A percentile compares a stretch with the other conserved stretches of the same genome.
These are phyloP conservation scores for Ganoderma multipileum DNA, from an alignment of 1,284 basidiomycete genomes.

Conservation along the genomic window DNA sequence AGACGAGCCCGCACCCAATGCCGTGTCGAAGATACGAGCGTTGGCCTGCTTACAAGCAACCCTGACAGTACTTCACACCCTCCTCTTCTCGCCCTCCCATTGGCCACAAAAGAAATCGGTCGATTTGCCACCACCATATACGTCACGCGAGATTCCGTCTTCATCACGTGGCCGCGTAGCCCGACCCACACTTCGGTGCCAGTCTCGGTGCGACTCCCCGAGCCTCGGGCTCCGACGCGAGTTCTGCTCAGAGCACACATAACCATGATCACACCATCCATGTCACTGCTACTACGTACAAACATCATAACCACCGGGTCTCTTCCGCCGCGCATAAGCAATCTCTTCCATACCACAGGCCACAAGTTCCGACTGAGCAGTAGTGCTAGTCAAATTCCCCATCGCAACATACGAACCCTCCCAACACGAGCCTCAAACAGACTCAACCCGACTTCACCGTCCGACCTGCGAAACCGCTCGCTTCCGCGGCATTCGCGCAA, in stretches of 20 bases:
- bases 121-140: constrained; percentile 27
- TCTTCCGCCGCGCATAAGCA: neutral
- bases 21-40: neutral
- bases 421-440: neutral
- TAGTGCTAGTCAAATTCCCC: constrained; percentile 1
- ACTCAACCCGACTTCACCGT: constrained; percentile 7
- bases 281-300: neutral
- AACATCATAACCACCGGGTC: neutral
- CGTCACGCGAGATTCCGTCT: constrained; percentile 8
- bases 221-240: neutral
- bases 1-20: constrained; percentile 14
- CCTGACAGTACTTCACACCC: constrained; percentile 18
- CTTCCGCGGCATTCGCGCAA: constrained; percentile 21
- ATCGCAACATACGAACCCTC: neutral
- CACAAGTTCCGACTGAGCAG: neutral
- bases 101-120: constrained; percentile 37
- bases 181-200: neutral
- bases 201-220: neutral
- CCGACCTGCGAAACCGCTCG: constrained; percentile 20
- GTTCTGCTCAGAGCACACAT: neutral
- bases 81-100: constrained; percentile 25
- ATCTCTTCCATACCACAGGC: neutral
- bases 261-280: neutral
- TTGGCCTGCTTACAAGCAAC: constrained; percentile 13
- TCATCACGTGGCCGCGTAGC: constrained; percentile 29